phyloP scores from a whole-genome alignment of 192 early-diverging fungal genomes.

The Podila minutissima region DNA sequence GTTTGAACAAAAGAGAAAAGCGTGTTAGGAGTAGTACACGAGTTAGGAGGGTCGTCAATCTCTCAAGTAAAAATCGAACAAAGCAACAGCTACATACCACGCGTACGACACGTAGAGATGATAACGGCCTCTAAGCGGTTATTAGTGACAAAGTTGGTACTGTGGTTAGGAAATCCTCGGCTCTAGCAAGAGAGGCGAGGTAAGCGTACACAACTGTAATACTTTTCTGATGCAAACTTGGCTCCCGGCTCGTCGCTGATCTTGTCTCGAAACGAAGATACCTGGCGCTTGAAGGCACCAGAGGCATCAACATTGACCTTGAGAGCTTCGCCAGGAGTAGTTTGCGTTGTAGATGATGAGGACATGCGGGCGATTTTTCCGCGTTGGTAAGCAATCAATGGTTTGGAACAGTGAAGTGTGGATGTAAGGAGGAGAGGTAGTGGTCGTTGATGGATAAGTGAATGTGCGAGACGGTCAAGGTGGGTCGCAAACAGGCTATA shows the following conservation, averaged over 20 bases:
- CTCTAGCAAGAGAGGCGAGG: too few relatives aligned
- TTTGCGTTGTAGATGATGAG: too few relatives aligned
- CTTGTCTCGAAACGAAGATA: slow-evolving; percentile 74
- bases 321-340: too few relatives aligned
- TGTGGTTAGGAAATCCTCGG: too few relatives aligned
- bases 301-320: neutral
- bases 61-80: neutral
- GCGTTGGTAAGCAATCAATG: too few relatives aligned
- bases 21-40: neutral
- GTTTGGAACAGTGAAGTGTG: too few relatives aligned
- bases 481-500: too few relatives aligned
- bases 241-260: slow-evolving; percentile 65
- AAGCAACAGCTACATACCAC: neutral
- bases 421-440: too few relatives aligned
- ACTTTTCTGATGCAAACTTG: slow-evolving; percentile 78
- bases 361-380: too few relatives aligned
- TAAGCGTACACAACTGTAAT: neutral
- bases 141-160: too few relatives aligned
- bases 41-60: neutral
- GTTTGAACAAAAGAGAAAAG: slow-evolving; percentile 4
- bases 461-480: too few relatives aligned
- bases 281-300: slow-evolving; percentile 84
- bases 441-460: too few relatives aligned
- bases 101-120: neutral
- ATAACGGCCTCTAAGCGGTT: neutral